Evolutionary conservation across 2,329 filamentous ascomycete genomes (phyloP).

Genomic region (Aureobasidium musti): DNA sequence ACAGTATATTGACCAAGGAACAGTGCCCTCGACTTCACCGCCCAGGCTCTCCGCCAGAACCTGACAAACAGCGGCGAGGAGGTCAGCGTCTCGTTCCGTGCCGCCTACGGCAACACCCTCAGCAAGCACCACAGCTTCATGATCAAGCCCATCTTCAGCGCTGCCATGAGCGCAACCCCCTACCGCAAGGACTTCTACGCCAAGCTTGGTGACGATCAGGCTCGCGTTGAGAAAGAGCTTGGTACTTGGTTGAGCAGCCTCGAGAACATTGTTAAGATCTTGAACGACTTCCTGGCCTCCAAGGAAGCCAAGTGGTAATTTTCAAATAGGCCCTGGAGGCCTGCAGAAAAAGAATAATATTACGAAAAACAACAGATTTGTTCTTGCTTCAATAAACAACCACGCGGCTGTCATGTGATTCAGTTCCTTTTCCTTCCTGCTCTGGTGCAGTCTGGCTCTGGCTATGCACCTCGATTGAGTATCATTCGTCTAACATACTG

Average conservation of each 20-base stretch:
- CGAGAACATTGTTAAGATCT: constrained; percentile 74
- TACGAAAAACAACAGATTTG: constrained; percentile 20
- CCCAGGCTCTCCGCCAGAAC: constrained; percentile 78
- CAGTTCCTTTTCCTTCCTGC: no score
- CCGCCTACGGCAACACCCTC: constrained; percentile 80
- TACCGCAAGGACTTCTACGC: constrained; percentile 92
- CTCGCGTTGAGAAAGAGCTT: constrained; percentile 65
- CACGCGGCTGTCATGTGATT: background rate
- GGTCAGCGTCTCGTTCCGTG: constrained; percentile 82
- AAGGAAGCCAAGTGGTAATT: constrained; percentile 50
- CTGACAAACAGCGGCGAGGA: constrained; percentile 68
- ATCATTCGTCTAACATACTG: no score
- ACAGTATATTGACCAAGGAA: background rate
- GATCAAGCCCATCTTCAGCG: constrained; percentile 87
- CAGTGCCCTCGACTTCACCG: constrained; percentile 93
- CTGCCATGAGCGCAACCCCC: constrained; percentile 89
- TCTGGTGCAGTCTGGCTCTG: no score
- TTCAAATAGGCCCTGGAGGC: constrained; percentile 14
- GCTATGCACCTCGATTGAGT: no score
- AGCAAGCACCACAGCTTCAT: constrained; percentile 90
- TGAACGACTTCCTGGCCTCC: constrained; percentile 63
- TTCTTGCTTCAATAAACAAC: background rate
- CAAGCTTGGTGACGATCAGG: constrained; percentile 72
- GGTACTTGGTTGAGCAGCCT: constrained; percentile 72
- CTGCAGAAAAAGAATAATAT: background rate